Conservation (phyloP, 2,329 filamentous ascomycete genomes). For the Pestalotiopsis sp. region DNA sequence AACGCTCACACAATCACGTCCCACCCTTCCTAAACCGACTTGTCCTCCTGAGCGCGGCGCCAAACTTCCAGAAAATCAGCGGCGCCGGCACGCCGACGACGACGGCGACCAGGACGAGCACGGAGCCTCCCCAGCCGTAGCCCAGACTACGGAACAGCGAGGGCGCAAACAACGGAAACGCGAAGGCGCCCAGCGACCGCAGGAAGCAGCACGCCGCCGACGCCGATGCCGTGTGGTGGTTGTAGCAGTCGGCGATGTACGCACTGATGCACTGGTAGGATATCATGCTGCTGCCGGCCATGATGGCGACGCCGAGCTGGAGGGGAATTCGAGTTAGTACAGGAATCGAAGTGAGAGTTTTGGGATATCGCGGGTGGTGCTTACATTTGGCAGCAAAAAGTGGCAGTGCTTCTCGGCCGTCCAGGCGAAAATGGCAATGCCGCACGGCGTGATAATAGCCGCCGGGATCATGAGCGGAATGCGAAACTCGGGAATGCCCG, state of each 20-base stretch:
- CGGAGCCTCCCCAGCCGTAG: conserved; percentile 3
- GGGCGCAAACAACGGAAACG: conserved; percentile 8
- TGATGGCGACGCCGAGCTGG: conserved; percentile 9
- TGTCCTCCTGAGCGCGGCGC: background rate
- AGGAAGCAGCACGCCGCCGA: conserved; percentile 8
- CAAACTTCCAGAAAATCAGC: conserved; percentile 9
- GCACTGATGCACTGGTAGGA: conserved; percentile 11
- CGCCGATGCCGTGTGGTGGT: conserved; percentile 1
- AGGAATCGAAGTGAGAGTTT: background rate
- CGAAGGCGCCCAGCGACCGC: background rate
- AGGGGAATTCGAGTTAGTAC: background rate
- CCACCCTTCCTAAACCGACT: background rate
- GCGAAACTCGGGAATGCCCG: conserved; percentile 39
- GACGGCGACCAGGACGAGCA: background rate
- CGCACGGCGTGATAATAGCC: conserved; percentile 25
- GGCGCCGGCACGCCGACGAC: conserved; percentile 4
- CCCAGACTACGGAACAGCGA: background rate
- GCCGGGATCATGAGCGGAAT: conserved; percentile 37
- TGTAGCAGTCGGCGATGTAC: conserved; percentile 11
- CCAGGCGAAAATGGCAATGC: background rate
- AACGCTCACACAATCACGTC: background rate
- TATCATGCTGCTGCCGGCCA: conserved; percentile 9
- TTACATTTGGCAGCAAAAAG: conserved; percentile 5
- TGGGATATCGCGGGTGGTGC: no score
- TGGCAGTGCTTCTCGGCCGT: conserved; percentile 1